These are phyloP conservation scores for Nyssa sinensis DNA, from an alignment of 148 eudicot genomes.

Conservation along the genomic window DNA sequence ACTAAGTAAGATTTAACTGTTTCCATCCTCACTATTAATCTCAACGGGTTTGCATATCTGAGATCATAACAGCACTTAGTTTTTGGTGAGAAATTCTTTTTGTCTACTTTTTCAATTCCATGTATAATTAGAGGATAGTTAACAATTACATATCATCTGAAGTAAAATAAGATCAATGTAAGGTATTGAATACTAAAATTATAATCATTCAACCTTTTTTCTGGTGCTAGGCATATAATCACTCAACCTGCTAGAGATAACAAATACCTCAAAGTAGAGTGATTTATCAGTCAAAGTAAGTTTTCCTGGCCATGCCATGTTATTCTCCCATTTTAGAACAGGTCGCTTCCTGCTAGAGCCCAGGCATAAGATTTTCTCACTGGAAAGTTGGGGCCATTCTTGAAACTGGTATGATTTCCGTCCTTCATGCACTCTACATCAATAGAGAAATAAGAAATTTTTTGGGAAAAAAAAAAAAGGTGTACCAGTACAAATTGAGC, in stretches of 20 bases:
- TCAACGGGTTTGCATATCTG: no score
- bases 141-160: no score
- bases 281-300: slow-evolving; percentile 82
- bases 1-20: no score
- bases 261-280: slow-evolving; percentile 83
- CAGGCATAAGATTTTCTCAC: slow-evolving; percentile 68
- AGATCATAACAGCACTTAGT: no score
- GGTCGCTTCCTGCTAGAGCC: slow-evolving; percentile 81
- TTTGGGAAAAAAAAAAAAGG: background rate
- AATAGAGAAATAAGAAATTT: background rate
- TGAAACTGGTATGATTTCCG: slow-evolving; percentile 54
- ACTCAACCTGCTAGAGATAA: slow-evolving; percentile 16
- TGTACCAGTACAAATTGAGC: background rate
- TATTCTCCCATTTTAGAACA: slow-evolving; percentile 82
- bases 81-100: no score
- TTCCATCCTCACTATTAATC: no score
- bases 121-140: no score
- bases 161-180: no score
- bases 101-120: no score
- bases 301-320: slow-evolving; percentile 94
- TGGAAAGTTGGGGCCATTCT: slow-evolving; percentile 34
- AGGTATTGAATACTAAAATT: no score
- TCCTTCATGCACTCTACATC: slow-evolving; percentile 77
- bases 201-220: no score
- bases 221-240: no score